Evolutionary conservation across 176 grass and related monocot species (phyloP).

Genomic region (Elymus sibiricus): DNA sequence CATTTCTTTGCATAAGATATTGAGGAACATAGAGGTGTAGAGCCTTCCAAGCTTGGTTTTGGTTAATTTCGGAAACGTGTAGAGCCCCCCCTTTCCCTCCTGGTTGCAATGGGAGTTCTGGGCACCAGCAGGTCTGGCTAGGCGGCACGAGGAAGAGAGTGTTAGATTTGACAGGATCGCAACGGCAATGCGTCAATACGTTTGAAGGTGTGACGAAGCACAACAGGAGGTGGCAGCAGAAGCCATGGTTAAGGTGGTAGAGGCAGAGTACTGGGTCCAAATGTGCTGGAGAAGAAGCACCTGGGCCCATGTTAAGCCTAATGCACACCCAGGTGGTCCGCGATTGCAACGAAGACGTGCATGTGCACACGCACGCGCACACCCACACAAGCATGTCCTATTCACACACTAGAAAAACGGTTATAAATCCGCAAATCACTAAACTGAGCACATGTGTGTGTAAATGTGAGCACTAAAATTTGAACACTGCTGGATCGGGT

Average conservation of each 20-base stretch:
- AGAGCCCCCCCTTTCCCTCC: neutral
- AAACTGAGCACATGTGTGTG: too few relatives aligned
- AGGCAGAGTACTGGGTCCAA: neutral
- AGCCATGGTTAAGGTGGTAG: neutral
- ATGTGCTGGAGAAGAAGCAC: neutral
- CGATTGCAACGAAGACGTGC: too few relatives aligned
- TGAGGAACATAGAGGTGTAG: neutral
- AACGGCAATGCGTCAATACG: neutral
- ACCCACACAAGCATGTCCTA: too few relatives aligned
- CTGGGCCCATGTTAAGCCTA: neutral
- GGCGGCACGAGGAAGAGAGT: neutral
- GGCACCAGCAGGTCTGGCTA: neutral
- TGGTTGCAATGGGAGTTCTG: neutral
- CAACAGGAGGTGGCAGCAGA: neutral
- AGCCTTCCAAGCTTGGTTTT: neutral
- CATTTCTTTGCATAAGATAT: conserved; percentile 16
- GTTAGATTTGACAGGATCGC: neutral
- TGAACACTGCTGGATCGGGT: too few relatives aligned
- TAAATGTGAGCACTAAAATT: too few relatives aligned
- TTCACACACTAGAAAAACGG: too few relatives aligned
- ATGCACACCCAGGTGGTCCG: neutral
- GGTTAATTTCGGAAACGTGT: neutral
- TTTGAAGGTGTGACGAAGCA: neutral
- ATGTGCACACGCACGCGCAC: too few relatives aligned
- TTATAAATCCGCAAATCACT: too few relatives aligned